A percentile compares a stretch with the other conserved stretches of the same genome.
Evolutionary conservation across 2,329 filamentous ascomycete species (phyloP).

Genomic region (Clarireedia hainanense): DNA sequence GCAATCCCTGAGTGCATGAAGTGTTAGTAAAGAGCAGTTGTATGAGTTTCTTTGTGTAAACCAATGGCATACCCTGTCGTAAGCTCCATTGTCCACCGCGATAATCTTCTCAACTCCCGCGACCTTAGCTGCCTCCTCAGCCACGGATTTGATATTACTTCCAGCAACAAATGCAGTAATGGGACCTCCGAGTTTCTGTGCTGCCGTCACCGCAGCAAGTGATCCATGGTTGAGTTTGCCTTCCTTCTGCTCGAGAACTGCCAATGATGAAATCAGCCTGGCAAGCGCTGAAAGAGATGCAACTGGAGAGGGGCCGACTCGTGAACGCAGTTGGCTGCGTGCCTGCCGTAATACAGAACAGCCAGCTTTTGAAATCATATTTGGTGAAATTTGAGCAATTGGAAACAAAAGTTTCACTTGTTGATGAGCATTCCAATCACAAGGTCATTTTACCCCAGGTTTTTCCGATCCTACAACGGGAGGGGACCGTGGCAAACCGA

Average conservation of each 20-base stretch:
- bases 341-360: slow-evolving; percentile 25
- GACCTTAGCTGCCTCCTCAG: slow-evolving; percentile 80
- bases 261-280: slow-evolving; percentile 77
- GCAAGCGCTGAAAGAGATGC: slow-evolving; percentile 44
- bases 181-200: slow-evolving; percentile 74
- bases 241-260: slow-evolving; percentile 85
- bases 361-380: slow-evolving; percentile 28
- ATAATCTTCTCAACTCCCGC: slow-evolving; percentile 89
- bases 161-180: slow-evolving; percentile 87
- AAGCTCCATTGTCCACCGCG: slow-evolving; percentile 77
- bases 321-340: slow-evolving; percentile 35
- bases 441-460: slow-evolving; percentile 2
- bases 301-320: slow-evolving; percentile 31
- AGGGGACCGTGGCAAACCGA: slow-evolving; percentile 7
- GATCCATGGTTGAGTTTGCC: slow-evolving; percentile 80
- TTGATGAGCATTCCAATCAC: slow-evolving; percentile 1
- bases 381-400: slow-evolving; percentile 10
- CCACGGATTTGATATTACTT: slow-evolving; percentile 63
- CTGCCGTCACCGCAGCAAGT: slow-evolving; percentile 77
- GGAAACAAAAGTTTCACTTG: slow-evolving; percentile 6
- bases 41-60: not conserved
- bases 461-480: not conserved
- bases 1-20: slow-evolving; percentile 54
- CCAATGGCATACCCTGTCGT: slow-evolving; percentile 67
- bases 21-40: not conserved